Evolutionary conservation across 345 rosid genomes (phyloP).

Genomic region (Rhodamnia argentea): DNA sequence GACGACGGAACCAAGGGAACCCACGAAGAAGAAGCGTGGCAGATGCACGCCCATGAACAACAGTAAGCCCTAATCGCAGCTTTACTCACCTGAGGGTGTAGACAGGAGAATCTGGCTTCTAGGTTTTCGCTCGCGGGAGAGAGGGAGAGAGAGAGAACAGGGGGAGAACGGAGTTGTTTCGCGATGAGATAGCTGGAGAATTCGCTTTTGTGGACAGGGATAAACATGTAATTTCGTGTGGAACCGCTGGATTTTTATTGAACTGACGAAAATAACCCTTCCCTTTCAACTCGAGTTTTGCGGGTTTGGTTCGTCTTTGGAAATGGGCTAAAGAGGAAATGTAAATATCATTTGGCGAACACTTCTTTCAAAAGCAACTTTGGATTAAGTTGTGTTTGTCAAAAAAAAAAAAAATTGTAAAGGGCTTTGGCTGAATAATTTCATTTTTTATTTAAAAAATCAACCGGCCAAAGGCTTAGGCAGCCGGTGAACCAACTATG

Average conservation of each 20-base stretch:
- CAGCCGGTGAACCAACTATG: rapidly evolving
- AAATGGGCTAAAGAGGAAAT: too few relatives aligned
- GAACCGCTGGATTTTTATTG: neutral
- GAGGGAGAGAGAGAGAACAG: neutral
- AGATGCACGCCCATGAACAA: neutral
- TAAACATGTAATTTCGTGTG: neutral
- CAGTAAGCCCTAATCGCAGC: neutral
- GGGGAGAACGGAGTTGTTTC: neutral
- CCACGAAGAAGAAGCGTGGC: neutral
- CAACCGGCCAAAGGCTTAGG: too few relatives aligned
- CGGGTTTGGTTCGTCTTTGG: too few relatives aligned
- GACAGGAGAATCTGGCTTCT: neutral
- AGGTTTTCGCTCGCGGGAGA: neutral
- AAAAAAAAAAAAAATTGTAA: too few relatives aligned
- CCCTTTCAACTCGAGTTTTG: neutral
- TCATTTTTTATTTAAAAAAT: too few relatives aligned
- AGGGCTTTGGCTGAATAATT: too few relatives aligned
- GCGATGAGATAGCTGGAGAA: neutral
- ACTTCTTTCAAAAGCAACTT: too few relatives aligned
- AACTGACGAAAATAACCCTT: neutral
- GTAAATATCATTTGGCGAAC: too few relatives aligned
- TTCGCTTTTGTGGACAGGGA: neutral
- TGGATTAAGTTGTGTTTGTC: too few relatives aligned
- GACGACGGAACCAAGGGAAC: neutral
- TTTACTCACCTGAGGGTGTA: neutral